Evolutionary conservation across 768 basidiomycete genomes (phyloP), one percentile per base, ranked within the genome.

Genomic region (Boletales sp.): DNA sequence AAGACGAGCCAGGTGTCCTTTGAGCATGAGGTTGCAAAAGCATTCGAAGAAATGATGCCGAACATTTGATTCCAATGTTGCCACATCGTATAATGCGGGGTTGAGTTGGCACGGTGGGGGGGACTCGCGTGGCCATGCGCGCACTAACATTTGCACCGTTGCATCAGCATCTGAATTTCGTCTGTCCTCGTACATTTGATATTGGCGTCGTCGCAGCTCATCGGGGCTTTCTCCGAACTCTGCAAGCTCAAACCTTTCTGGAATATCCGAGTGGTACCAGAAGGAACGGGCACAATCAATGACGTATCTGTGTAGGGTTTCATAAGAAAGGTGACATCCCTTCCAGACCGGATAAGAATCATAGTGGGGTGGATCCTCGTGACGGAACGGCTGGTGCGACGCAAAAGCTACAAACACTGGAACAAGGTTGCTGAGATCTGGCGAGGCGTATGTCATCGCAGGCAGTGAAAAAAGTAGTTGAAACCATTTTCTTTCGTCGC

Each of bases 401-500:
- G 57, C 54, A 43, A 72, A 69, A 0, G 73, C 63, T 12, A 74
- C 24, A 3, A 74, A 40, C 1, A 62, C 58, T 0, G 60, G 53
- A 7, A 69, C 48, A 13, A 67, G 45, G 5, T 45, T 36, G 3
- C 30, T 17, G 3, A 43, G 31, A 0, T 38, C 11, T 4, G 54
- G 29, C 7, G 55, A 61, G 8, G 47, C 30, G 42, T 67, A 71
- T 8, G 50, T 57, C 57, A 69, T 57, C 2, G 66, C 54, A n/a
- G 67, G 48, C 19, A 71, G 52, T 4, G 61, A 58, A 19, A 72
- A 72, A 5, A 56, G 30, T 12, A 70, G 15, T 37, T 48, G 60
- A 36, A 48, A 55, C 38, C 45, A 52, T 41, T 57, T 42, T 19
- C 24, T 2, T 9, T 45, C 35, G n/a, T 45, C 35, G 27, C 50